phyloP scores from a whole-genome alignment of 2,329 filamentous ascomycete species.

The Dendrostoma leiphaemia region DNA sequence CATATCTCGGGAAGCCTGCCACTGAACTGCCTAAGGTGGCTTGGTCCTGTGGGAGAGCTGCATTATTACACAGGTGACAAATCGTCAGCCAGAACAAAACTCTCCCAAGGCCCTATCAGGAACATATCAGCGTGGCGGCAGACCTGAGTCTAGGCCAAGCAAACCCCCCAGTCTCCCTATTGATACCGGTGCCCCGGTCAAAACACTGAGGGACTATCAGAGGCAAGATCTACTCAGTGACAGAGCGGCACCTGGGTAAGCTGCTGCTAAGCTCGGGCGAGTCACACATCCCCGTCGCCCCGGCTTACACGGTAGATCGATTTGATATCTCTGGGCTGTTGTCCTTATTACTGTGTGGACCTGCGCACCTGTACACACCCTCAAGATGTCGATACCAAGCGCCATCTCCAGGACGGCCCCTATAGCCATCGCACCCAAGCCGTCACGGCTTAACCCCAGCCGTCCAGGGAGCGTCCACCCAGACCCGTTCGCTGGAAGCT shows the following conservation, averaged over 20 bases:
- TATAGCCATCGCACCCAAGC: conserved; percentile 65
- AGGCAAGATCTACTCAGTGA: neutral
- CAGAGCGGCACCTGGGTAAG: too few relatives aligned
- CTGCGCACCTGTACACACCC: conserved; percentile 22
- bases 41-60: conserved; percentile 7
- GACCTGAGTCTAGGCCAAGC: neutral
- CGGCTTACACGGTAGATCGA: neutral
- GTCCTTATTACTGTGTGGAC: conserved; percentile 1
- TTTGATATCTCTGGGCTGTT: neutral
- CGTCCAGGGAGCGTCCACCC: conserved; percentile 48
- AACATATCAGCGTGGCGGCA: conserved; percentile 13
- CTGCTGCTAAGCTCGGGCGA: too few relatives aligned
- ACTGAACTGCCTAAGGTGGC: conserved; percentile 17
- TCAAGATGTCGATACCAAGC: conserved; percentile 52
- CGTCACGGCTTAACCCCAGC: conserved; percentile 42
- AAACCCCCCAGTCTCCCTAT: neutral
- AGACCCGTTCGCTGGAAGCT: conserved; percentile 49
- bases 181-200: conserved; percentile 6
- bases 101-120: conserved; percentile 11
- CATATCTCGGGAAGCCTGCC: conserved; percentile 17
- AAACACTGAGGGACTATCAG: too few relatives aligned
- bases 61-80: conserved; percentile 11
- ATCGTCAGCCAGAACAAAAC: conserved; percentile 4
- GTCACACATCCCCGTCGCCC: too few relatives aligned
- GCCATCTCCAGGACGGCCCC: conserved; percentile 60